A percentile compares a stretch with the other conserved stretches of the same genome.
Evolutionary conservation across 257 asterid genomes (phyloP).

Genomic region (Petrea volubilis): DNA sequence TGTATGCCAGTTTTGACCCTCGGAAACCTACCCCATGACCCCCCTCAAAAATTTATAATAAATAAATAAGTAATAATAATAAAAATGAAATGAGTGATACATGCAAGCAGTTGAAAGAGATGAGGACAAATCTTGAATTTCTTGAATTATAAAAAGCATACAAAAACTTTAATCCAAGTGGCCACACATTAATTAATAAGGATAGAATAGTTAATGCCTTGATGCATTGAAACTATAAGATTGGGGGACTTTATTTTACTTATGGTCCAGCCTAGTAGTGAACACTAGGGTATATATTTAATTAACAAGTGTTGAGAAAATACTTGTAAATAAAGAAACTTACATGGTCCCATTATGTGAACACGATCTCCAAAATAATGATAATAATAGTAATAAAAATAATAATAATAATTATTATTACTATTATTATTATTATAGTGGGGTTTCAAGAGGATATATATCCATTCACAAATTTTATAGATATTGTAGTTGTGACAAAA

Average conservation of each 20-base stretch:
- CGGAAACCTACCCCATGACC: neutral
- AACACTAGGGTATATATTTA: conserved; percentile 11
- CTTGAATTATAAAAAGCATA: conserved; percentile 12
- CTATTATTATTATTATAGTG: neutral
- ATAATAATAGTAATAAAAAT: too few species aligned
- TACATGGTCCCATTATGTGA: conserved; percentile 16
- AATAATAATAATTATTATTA: too few species aligned
- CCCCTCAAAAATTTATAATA: too few species aligned
- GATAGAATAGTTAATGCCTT: conserved; percentile 46
- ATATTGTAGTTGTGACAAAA: too few species aligned
- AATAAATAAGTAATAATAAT: too few species aligned
- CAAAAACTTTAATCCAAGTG: conserved; percentile 35
- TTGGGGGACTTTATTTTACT: conserved; percentile 24
- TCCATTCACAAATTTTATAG: too few species aligned
- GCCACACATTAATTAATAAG: conserved; percentile 41
- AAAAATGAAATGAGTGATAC: neutral
- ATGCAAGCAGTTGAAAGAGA: conserved; percentile 24
- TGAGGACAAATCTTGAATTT: conserved; percentile 38
- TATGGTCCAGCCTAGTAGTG: conserved; percentile 49
- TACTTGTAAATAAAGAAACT: conserved; percentile 13
- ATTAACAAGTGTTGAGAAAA: conserved; percentile 4
- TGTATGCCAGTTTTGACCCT: neutral
- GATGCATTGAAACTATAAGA: conserved; percentile 46
- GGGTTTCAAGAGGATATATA: neutral
- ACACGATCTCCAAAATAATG: neutral